Evolutionary conservation across 108 stramenopile species (phyloP), one percentile per base, ranked within the genome.

Genomic region (Nitzschia palea): DNA sequence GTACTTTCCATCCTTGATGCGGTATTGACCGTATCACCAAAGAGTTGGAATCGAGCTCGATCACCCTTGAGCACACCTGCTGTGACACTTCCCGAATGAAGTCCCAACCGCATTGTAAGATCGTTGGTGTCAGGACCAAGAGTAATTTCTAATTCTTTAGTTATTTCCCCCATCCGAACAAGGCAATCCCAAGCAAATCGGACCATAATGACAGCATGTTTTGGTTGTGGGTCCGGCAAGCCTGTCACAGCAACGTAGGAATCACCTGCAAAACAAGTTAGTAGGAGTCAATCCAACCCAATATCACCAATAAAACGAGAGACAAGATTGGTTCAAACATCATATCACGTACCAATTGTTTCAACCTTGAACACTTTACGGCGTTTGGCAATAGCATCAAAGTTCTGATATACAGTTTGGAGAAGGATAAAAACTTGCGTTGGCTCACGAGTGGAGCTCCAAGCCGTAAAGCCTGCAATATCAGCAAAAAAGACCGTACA

Each of bases 61-160:
- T 76, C 52, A 3, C 83, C 83, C 23, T 77, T 65, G 5, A 84
- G 67, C 4, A 84, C 74, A 30, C 83, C 83, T 10, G 83, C 80
- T 14, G 74, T 81, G 2, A 70, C 64, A 12, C 74, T 57, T 0
- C 83, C 83, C 25, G 51, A 55, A 48, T 84, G 75, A 4, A 84
- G 52, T 2, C 83, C 83, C 33, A 81, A 59, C 34, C 83, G 43
- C 55, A 84, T 71, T 18, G 30, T 43, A 17, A 84, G 43, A 31
- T 69, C 47, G 4, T 17, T 45, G 8, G 74, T 81, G 27, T 62
- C 76, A 4, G 48, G 57, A 0, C 65, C 65, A 45, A 76, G 70
- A 25, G 34, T 48, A 20, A 32, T 34, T 40, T 68, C 52, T 5
- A 77, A 37, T 20, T 64, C 17, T 18, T 55, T 33, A 12, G n/a